Evolutionary conservation across 164 flowering plant species (phyloP).

Genomic region (Annona squamosa): DNA sequence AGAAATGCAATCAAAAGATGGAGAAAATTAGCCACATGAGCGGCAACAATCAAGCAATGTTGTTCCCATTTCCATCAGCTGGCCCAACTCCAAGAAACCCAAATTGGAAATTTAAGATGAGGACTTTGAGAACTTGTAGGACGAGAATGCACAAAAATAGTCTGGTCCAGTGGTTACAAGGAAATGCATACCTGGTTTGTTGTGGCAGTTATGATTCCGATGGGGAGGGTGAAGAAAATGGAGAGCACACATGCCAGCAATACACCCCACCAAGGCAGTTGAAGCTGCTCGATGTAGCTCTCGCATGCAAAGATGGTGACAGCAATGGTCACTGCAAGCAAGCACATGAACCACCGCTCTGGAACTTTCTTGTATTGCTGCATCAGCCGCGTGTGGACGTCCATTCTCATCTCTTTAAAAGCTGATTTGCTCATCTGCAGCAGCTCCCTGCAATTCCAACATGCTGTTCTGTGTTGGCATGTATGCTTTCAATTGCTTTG

Average conservation of each 20-base stretch:
- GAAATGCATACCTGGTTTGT: conserved; percentile 56
- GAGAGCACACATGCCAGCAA: conserved; percentile 53
- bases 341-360: conserved; percentile 1
- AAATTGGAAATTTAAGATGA: no score
- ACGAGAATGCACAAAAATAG: no score
- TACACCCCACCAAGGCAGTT: conserved; percentile 92
- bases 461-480: no score
- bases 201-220: conserved; percentile 79
- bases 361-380: no score
- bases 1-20: not conserved
- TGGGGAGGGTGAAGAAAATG: conserved; percentile 61
- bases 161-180: no score
- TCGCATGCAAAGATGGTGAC: not conserved
- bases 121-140: no score
- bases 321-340: not conserved
- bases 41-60: no score
- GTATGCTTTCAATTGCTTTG: no score
- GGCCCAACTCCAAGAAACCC: no score
- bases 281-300: conserved; percentile 41
- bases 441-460: conserved; percentile 39
- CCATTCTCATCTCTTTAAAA: conserved; percentile 51
- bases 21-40: no score
- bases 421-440: conserved; percentile 60
- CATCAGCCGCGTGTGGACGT: conserved; percentile 73
- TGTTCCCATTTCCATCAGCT: no score